Conservation (phyloP, 768 basidiomycete genomes). For the Thelephora ganbajun region DNA sequence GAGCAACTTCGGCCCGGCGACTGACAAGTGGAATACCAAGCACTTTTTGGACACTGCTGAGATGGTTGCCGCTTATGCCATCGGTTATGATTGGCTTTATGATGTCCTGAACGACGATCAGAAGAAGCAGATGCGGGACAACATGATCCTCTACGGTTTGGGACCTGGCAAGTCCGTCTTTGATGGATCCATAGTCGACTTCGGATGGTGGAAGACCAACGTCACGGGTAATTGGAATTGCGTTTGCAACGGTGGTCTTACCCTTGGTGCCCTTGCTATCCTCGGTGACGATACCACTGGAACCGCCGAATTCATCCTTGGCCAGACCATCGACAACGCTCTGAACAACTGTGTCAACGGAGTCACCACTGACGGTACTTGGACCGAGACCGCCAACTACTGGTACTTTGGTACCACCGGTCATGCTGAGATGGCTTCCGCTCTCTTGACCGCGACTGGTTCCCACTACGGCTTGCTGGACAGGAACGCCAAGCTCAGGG, state of each 20-base stretch:
- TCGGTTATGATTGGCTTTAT: slow-evolving; percentile 95
- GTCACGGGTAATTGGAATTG: slow-evolving; percentile 96
- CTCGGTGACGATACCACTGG: slow-evolving; percentile 72
- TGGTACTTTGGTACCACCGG: slow-evolving; percentile 93
- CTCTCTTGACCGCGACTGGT: slow-evolving; percentile 78
- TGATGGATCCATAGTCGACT: slow-evolving; percentile 14
- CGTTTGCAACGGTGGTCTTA: slow-evolving; percentile 85
- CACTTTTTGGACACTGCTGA: slow-evolving; percentile 96
- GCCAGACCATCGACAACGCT: slow-evolving; percentile 60
- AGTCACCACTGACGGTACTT: slow-evolving; percentile 63
- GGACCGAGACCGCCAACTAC: slow-evolving; percentile 89
- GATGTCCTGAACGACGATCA: slow-evolving; percentile 69
- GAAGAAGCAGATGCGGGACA: slow-evolving; percentile 49
- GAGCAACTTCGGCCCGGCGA: slow-evolving; percentile 46
- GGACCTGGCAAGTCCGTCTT: slow-evolving; percentile 45
- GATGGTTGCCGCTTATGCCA: slow-evolving; percentile 75
- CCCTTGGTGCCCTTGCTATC: slow-evolving; percentile 82
- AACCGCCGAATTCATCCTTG: slow-evolving; percentile 49
- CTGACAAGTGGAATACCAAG: slow-evolving; percentile 64
- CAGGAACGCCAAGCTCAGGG: slow-evolving; percentile 53
- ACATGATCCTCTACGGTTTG: slow-evolving; percentile 72
- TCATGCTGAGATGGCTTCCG: slow-evolving; percentile 77
- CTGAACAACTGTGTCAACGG: slow-evolving; percentile 59
- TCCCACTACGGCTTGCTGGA: slow-evolving; percentile 61
- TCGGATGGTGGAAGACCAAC: slow-evolving; percentile 40